Base-by-base conservation (phyloP, 2,329 filamentous ascomycete genomes). In the Xylaria sp. region DNA sequence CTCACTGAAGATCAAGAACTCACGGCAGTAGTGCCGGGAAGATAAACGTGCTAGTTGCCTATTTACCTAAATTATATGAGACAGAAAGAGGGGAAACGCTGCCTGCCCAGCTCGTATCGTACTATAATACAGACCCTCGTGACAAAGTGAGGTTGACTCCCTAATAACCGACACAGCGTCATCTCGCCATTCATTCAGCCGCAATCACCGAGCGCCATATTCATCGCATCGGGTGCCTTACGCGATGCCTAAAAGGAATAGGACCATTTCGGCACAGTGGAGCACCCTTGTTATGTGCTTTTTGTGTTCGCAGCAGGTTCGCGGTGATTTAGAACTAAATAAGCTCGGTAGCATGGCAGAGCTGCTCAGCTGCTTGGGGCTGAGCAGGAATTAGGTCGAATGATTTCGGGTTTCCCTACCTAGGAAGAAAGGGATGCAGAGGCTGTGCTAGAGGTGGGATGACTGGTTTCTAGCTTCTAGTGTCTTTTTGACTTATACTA, bases 161-260 rank as follows among this genome's bases (percentile, higher is more conserved):
- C 41, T 46, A 33, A 15, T 36, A 10, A 20, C 33, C 48, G 25
- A 7, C 25, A 41, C 39, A 8, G 2, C n/a, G 33, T n/a, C 25
- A 51, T 54, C 8, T 36, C 33, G 41, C 41, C 20, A 8, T 25
- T 18, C 46, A 4, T 62, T 70, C 68, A 70, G 68, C 68, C 68
- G 58, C 62, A 46, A 66, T 68, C 62, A 70, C 68, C 68, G 68
- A 68, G 4, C 6, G 23, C 58, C 31, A 56, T 59, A 33, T 58
- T 58, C 33, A 48, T 70, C 48, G 33, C 15, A 18, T 60, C 23
- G 48, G 39, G 43, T 59, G 63, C 46, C 28, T 43, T 62, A 23
- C 58, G 59, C 55, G 67, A 63, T 59, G 48, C 46, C 57, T 33
- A 55, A 63, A 62, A 13, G 5, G 58, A 66, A 18, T 15, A 8